Evolutionary conservation across 352 stramenopile species (phyloP).

Genomic region (Phytopythium helicoides): DNA sequence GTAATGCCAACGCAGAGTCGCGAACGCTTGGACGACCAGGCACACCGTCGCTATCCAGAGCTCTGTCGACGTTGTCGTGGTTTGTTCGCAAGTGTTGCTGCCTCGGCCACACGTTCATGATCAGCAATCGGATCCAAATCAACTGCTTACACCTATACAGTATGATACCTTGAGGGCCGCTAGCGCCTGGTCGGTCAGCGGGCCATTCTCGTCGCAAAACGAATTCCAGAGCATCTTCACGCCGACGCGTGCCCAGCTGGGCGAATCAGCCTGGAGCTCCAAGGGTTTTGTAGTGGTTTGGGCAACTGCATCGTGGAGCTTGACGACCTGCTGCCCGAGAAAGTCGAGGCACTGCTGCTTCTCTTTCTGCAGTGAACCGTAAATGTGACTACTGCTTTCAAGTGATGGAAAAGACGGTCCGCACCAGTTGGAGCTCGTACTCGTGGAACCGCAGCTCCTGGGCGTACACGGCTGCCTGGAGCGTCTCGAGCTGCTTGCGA

Average conservation of each 20-base stretch:
- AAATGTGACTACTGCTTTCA: background rate
- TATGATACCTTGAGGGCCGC: constrained; percentile 38
- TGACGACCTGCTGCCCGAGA: constrained; percentile 28
- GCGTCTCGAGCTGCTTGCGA: constrained; percentile 52
- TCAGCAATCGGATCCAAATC: background rate
- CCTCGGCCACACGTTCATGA: background rate
- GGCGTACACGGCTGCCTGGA: constrained; percentile 58
- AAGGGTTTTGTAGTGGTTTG: background rate
- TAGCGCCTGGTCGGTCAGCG: constrained; percentile 25
- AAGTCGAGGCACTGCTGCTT: constrained; percentile 54
- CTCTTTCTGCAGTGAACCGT: constrained; percentile 32
- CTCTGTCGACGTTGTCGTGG: constrained; percentile 22
- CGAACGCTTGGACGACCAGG: constrained; percentile 1
- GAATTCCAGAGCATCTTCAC: constrained; percentile 39
- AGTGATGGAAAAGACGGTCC: background rate
- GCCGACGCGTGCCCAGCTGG: constrained; percentile 26
- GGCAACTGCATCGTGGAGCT: constrained; percentile 20
- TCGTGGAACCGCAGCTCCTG: constrained; percentile 51
- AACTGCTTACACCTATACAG: too few species aligned
- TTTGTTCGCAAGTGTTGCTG: constrained; percentile 23
- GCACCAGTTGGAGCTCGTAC: constrained; percentile 46
- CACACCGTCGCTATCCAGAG: constrained; percentile 7
- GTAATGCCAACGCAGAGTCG: constrained; percentile 9
- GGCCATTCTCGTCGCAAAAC: constrained; percentile 27
- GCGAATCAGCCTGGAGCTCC: constrained; percentile 7